Evolutionary conservation across 306 rosid species (phyloP), one percentile per base, ranked within the genome.

Genomic region (Citrullus amarus): DNA sequence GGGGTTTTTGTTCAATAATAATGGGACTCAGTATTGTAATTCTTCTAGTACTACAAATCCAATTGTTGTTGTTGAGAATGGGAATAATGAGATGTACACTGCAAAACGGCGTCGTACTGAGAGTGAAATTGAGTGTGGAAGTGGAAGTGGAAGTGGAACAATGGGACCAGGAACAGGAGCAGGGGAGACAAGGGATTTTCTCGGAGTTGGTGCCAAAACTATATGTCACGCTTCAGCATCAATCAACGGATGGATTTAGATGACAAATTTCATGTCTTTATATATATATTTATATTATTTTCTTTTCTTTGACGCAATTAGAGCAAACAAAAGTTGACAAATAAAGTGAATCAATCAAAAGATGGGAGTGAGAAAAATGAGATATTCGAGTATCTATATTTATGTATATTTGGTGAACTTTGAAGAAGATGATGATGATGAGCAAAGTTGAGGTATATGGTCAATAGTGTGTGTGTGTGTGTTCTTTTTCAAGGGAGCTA

Each of bases 141-240:
- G 2, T 63, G 71, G 81, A 10, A 62, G 2, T 63, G 71, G 71
- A 14, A 63, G 11, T 67, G 76, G 39, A 12, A 22, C 39, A 7
- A 20, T n/a, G 46, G 83, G 80, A 46, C 88, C 93, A 63, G 93
- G 89, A 7, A 20, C 20, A 53, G 83, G 80, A 46, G 88, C 93
- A 63, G 93, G 89, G 71, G 90, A 88, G 82, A 91, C 97, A 46
- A 84, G 98, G 85, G 98, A 93, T 81, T 93, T 93, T 80, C 90
- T 93, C 51, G 98, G 98, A 34, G 96, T 93, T 81, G 96, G 96
- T 10, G 91, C 86, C 80, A 90, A 91, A 80, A 80, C 96, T 73
- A 76, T 91, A 70, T 91, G 92, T 82, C 97, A 86, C 83, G 83
- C 88, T 68, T 84, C 93, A 73, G 1, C 59, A 6, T 78, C 97